A percentile compares a stretch with the other conserved stretches of the same genome.
phyloP scores from a whole-genome alignment of 768 basidiomycete genomes.

The Xerocomus spinulosus region DNA sequence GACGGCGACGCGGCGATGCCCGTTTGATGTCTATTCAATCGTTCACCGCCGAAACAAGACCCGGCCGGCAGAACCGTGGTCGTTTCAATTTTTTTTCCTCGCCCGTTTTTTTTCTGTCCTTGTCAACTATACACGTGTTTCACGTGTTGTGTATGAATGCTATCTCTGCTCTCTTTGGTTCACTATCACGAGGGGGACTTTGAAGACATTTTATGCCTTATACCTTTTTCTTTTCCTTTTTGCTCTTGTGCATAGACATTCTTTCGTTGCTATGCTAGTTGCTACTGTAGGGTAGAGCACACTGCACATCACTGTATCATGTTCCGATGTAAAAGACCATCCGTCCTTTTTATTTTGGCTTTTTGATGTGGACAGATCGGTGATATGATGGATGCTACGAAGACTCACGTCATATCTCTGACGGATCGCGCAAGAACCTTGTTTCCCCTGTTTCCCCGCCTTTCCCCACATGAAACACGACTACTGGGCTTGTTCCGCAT shows the following conservation, averaged over 20 bases:
- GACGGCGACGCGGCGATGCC: too few species aligned
- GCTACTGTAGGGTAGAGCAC: neutral
- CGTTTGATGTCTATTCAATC: neutral
- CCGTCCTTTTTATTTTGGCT: neutral
- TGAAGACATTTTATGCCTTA: constrained; percentile 5
- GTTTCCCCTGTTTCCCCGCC: neutral
- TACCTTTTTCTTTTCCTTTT: constrained; percentile 5
- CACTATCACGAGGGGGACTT: constrained; percentile 10
- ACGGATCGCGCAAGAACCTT: neutral
- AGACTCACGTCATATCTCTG: neutral
- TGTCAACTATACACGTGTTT: neutral
- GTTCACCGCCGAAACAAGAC: neutral
- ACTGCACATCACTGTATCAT: neutral
- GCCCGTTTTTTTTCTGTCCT: neutral
- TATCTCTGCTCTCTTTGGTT: neutral
- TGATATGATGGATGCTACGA: neutral
- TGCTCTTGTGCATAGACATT: neutral
- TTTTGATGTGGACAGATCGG: neutral
- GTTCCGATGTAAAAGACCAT: too few species aligned
- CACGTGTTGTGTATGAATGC: constrained; percentile 2
- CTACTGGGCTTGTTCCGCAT: constrained; percentile 55
- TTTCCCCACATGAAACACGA: neutral
- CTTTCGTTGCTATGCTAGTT: neutral
- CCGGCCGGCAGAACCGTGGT: neutral
- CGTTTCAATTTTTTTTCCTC: neutral